Evolutionary conservation across 352 stramenopile genomes (phyloP), one percentile per base, ranked within the genome.

Genomic region (Globisporangium barbulae): DNA sequence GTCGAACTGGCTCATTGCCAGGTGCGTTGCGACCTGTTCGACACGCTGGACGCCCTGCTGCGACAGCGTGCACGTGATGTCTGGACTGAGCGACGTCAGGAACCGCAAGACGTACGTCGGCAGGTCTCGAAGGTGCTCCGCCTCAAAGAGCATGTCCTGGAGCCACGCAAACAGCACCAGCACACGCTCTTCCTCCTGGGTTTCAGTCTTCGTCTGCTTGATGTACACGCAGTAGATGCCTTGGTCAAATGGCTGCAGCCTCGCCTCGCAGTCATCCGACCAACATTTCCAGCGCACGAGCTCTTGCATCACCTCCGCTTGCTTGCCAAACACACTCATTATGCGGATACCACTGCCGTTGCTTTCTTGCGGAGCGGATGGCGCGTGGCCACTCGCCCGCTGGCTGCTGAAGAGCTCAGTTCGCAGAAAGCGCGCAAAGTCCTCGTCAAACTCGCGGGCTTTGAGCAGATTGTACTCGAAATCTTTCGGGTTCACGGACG

Each of bases 101-200:
- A 90, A 85, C 2, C 85, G 85, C 17, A 93, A 65, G 44, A 90
- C 65, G 30, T 90, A 91, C 56, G 85, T 86, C 25, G 81, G 75
- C 25, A 76, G 85, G 50, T 86, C 80, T 1, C 82, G 78, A 30
- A 91, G 58, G 47, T 64, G 58, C 33, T 59, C 52, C 3, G 76
- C 72, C 0, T 58, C 53, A 52, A 90, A 90, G 25, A 78, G 54
- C 7, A 50, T 28, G 31, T 88, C 72, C 47, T 75, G 48, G 1
- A 93, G 63, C 80, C 82, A 93, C 5, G 72, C 61, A 65, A 91
- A 93, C 25, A 91, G 13, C 3, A 89, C 61, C 28, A 91, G 39
- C 10, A 50, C 63, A 37, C 25, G 15, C 25, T 37, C 22, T 1
- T 54, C 48, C 7, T 21, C 21, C 48, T 35, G 13, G 13, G 22